Base-by-base conservation (phyloP, 129 eudicot species). In the Flaveria brownii region DNA sequence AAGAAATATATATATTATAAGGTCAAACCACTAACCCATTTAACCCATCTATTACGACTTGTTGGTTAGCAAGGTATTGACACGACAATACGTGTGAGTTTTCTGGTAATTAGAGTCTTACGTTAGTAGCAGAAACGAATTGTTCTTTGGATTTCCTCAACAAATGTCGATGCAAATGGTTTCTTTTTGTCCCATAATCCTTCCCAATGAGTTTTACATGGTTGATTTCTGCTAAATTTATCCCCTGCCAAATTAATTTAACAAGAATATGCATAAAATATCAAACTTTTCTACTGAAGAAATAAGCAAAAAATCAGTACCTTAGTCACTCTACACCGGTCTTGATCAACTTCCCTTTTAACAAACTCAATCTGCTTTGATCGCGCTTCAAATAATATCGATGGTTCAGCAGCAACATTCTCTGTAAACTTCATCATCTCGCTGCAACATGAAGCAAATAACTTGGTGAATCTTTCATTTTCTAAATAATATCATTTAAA, bases 41-140 rank as follows among this genome's bases (percentile, higher is more conserved):
- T 56, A 56, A 56, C 15, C 15, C 3, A 56, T 56, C 22, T 20
- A 56, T 49, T 49, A 49, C 54, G 1, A 49, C 54, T 0, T 15
- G 6, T 49, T 49, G 3, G 4, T 4, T 11, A 13, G n/a, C 17
- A 36, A 5, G 41, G 41, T 36, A 36, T 36, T 36, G 41, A 36
- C 41, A 36, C 8, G 41, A 4, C 41, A 36, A 36, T 36, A 5
- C 41, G 41, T 7, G 41, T 3, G 41, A 36, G 41, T 36, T 0
- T 36, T 36, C 41, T 36, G 41, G 41, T 36, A 36, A 36, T 46
- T 54, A 26, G 59, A 54, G 51, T 80, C 97, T 91, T 85, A 86
- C 94, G 23, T 68, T 42, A 82, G 86, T 86, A 57, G 86, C 90
- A 73, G 97, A 70, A 42, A 86, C 81, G 30, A 88, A 59, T 79